phyloP scores from a whole-genome alignment of 805 yeast species.

The Metschnikowia cerradonensis region DNA sequence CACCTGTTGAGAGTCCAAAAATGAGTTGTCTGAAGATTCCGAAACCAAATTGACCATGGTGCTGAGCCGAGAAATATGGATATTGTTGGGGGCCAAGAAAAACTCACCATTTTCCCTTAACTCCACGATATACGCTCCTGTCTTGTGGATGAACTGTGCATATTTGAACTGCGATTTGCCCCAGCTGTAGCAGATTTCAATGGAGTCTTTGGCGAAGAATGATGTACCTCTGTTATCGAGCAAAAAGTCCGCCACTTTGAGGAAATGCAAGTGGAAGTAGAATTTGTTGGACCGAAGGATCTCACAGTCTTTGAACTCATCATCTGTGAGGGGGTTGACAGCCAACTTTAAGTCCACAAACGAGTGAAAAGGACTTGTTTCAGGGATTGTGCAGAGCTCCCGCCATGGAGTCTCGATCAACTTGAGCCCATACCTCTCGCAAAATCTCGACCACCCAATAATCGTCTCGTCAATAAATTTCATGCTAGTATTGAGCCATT shows the following conservation, averaged over 20 bases:
- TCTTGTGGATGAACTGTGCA: constrained; percentile 84
- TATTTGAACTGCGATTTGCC: constrained; percentile 78
- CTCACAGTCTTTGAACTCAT: constrained; percentile 42
- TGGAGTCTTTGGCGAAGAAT: constrained; percentile 48
- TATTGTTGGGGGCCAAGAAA: constrained; percentile 81
- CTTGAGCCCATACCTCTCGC: constrained; percentile 78
- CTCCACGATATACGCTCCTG: constrained; percentile 90
- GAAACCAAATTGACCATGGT: constrained; percentile 29
- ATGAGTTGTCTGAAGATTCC: constrained; percentile 26
- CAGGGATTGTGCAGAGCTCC: constrained; percentile 74
- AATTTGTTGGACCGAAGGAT: constrained; percentile 51
- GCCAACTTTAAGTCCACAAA: constrained; percentile 64
- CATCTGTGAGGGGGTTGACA: constrained; percentile 67
- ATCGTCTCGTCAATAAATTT: constrained; percentile 69
- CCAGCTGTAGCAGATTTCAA: constrained; percentile 85
- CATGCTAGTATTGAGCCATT: constrained; percentile 91
- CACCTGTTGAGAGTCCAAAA: constrained; percentile 66
- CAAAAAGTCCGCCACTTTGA: constrained; percentile 68
- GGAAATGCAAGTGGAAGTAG: constrained; percentile 72
- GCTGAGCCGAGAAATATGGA: constrained; percentile 72
- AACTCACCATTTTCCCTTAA: constrained; percentile 73
- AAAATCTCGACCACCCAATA: constrained; percentile 71
- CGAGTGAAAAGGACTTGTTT: constrained; percentile 82
- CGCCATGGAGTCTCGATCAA: constrained; percentile 87
- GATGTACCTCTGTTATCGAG: constrained; percentile 76